Evolutionary conservation across 2,329 filamentous ascomycete genomes (phyloP), one percentile per base, ranked within the genome.

Genomic region (Xenoacremonium recifei): DNA sequence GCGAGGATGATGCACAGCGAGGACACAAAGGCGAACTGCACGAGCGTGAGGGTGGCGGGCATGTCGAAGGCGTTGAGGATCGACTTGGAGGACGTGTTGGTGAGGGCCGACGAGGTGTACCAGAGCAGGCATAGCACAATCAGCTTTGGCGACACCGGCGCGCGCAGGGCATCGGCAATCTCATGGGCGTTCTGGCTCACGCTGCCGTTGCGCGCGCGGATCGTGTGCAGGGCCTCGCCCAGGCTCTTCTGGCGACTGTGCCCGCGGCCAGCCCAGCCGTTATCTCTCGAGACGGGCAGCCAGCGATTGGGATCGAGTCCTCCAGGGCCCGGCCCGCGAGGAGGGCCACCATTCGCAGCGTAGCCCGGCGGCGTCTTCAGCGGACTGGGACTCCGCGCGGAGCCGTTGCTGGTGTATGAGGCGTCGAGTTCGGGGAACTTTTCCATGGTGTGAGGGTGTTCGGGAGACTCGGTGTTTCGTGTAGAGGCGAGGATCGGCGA

Each of bases 71-170:
- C 87, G 54, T 89, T 96, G 48, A 97, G 76, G 60, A 99, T 99
- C 15, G 92, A 88, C 70, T 99, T 99, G 39, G 93, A 96, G 18
- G 93, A 97, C 3, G 93, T 96, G 64, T 97, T 99, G 48, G 93
- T 96, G 55, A 97, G 73, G 49, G 95, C 93, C 32, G 92, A 97
- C 18, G 91, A 95, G 64, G 87, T 79, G 72, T 97, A 99, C 93
- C 93, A 97, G 60, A 92, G 70, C 44, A 91, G 71, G 68, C 92
- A 97, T 41, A 63, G 50, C 85, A 96, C 92, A 66, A 96, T 82
- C 50, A 97, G 80, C 67, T 77, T 90, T 47, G 88, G 85, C 12
- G 92, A 97, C 21, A 99, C 77, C 5, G 93, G 93, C 29, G 91
- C 92, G 60, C 85, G 88, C 46, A 99, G 77, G 39, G 91, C 90